Evolutionary conservation across 2,329 filamentous ascomycete species (phyloP).

Genomic region (Fusarium sp.): DNA sequence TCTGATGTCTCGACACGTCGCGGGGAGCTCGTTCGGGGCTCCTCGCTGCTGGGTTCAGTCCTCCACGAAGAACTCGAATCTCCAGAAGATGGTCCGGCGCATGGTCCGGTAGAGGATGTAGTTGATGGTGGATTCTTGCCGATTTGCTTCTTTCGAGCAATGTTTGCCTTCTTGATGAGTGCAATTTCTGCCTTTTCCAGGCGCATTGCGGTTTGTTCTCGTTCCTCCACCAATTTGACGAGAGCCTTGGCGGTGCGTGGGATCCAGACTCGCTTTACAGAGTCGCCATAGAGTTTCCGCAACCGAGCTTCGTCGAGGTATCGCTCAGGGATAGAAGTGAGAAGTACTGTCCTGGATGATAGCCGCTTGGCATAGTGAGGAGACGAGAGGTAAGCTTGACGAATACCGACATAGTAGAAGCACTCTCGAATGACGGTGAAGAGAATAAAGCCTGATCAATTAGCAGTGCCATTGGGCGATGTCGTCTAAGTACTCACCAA

Average conservation of each 20-base stretch:
- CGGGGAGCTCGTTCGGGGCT: background rate
- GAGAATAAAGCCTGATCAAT: conserved; percentile 76
- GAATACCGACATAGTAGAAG: conserved; percentile 91
- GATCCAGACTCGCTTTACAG: conserved; percentile 87
- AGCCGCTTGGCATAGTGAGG: conserved; percentile 85
- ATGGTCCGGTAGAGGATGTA: conserved; percentile 17
- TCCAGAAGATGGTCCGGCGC: conserved; percentile 9
- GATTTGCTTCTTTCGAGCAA: conserved; percentile 68
- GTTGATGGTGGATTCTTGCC: background rate
- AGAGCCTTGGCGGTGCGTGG: conserved; percentile 79
- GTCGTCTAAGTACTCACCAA: conserved; percentile 40
- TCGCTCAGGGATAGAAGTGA: conserved; percentile 81
- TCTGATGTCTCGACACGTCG: conserved; percentile 12
- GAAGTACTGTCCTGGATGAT: conserved; percentile 89
- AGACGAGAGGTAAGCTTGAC: conserved; percentile 90
- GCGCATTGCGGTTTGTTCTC: conserved; percentile 81
- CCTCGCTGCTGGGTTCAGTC: conserved; percentile 18
- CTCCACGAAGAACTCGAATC: conserved; percentile 24
- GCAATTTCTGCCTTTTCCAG: conserved; percentile 89
- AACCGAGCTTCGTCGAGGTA: conserved; percentile 83
- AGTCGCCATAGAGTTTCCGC: conserved; percentile 81
- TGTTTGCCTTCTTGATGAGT: conserved; percentile 82
- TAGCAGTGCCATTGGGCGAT: background rate
- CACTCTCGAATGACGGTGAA: conserved; percentile 87
- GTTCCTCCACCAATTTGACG: conserved; percentile 81